Evolutionary conservation across 306 rosid genomes (phyloP).

Genomic region (Cucurbita maxima): DNA sequence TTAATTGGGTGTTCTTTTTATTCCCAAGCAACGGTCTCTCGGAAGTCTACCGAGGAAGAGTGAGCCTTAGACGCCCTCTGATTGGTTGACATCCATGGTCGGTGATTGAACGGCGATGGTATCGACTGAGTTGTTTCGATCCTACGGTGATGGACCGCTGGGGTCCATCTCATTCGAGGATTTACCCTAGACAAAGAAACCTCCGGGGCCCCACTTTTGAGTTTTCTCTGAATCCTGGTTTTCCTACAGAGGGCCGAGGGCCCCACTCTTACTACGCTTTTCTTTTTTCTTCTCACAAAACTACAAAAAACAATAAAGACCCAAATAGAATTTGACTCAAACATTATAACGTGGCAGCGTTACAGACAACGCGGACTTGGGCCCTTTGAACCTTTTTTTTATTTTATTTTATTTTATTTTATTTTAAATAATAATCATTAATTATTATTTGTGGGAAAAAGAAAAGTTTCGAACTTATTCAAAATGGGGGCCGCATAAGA

Average conservation of each 20-base stretch:
- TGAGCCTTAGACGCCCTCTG: not conserved
- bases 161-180: not conserved
- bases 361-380: not conserved
- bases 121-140: not conserved
- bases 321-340: not conserved
- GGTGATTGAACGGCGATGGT: not conserved
- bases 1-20: slow-evolving; percentile 20
- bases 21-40: slow-evolving; percentile 13
- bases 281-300: not conserved
- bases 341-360: not conserved
- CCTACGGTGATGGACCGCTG: not conserved
- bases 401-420: too few relatives aligned
- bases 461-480: not conserved
- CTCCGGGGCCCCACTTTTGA: not conserved
- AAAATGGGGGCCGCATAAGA: not conserved
- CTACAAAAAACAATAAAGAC: not conserved
- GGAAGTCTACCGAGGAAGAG: slow-evolving; percentile 9
- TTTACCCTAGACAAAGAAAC: slow-evolving; percentile 8
- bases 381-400: not conserved
- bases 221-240: not conserved
- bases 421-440: not conserved
- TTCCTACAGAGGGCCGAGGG: not conserved
- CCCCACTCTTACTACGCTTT: not conserved
- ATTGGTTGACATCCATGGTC: slow-evolving; percentile 9
- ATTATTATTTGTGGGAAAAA: not conserved